Base-by-base conservation (phyloP, 139 green algal genomes). In the Tetraselmis chui region DNA sequence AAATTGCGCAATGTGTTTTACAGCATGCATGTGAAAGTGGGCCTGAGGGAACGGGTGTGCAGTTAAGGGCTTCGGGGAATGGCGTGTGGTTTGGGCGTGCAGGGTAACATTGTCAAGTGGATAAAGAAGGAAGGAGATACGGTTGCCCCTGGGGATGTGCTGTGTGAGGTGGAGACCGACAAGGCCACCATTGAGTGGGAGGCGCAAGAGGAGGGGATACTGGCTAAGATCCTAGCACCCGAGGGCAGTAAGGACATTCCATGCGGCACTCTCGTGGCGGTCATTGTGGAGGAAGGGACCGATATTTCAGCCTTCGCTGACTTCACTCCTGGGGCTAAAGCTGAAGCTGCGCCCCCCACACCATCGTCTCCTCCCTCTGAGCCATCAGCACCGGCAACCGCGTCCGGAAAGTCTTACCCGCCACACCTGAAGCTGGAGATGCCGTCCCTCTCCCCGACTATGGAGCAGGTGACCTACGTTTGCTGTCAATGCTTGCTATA, bases 141-240 rank as follows among this genome's bases (percentile, higher is more conserved):
- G 58, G 81, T 98, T 0, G 83, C 82, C 27, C 81, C 93, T 1
- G 96, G 95, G 1, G 96, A 99, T 79, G 85, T 98, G 59, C 89
- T 98, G 32, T 94, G 89, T 58, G 96, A 98, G 81, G 92, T 99
- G 28, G 97, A 99, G 89, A 99, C 97, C 1, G 96, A 98, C 88
- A 98, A 99, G 89, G 94, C 95, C 31, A 97, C 92, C n/a, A 96
- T 98, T 75, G 93, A 93, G 30, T 98, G 93, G 94, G 96, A 99
- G 87, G 84, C 90, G 0, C 91, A 97, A 86, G 96, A 99, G 77
- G 96, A 99, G 77, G 96, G 96, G 22, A 95, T 92, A 31, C 59
- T 98, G 1, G 93, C 92, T 26, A 92, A 94, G 81, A 94, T 99
- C n/a, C 83, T 99, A 31, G 76, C 93, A 27, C 81, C 87, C 0